phyloP scores from a whole-genome alignment of 1,284 basidiomycete genomes.

The Naganishia albida region DNA sequence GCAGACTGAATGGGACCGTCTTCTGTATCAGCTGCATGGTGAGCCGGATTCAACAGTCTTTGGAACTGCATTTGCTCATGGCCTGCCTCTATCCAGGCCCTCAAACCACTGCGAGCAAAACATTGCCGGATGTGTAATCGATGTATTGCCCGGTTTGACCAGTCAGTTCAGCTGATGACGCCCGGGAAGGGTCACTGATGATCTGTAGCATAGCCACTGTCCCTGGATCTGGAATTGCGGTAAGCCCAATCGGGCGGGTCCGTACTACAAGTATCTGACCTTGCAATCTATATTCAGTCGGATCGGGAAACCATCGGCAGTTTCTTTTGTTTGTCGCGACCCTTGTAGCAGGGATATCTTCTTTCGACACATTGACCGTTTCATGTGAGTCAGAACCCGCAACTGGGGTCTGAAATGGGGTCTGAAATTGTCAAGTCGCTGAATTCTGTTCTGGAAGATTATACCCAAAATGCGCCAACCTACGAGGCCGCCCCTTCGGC shows the following conservation, averaged over 20 bases:
- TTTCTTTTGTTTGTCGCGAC: conserved; percentile 86
- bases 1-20: conserved; percentile 86
- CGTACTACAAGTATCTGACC: no score
- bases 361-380: conserved; percentile 80
- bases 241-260: conserved; percentile 53
- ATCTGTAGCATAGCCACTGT: conserved; percentile 68
- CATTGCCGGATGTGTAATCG: conserved; percentile 91
- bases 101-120: conserved; percentile 89
- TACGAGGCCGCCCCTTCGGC: conserved; percentile 57
- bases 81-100: conserved; percentile 59
- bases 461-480: conserved; percentile 53
- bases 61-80: not conserved
- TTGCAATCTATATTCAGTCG: conserved; percentile 61
- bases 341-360: conserved; percentile 74
- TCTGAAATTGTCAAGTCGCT: not conserved
- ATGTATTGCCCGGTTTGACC: conserved; percentile 86
- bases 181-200: conserved; percentile 14
- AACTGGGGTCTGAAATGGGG: no score
- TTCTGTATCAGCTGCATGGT: conserved; percentile 93
- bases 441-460: conserved; percentile 14
- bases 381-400: conserved; percentile 69
- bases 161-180: conserved; percentile 62
- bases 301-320: conserved; percentile 91
- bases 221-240: conserved; percentile 99
- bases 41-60: conserved; percentile 20